A percentile compares a stretch with the other conserved stretches of the same genome.
These are phyloP conservation scores for Millerozyma acaciae DNA, from an alignment of 805 yeast genomes.

Conservation along the genomic window DNA sequence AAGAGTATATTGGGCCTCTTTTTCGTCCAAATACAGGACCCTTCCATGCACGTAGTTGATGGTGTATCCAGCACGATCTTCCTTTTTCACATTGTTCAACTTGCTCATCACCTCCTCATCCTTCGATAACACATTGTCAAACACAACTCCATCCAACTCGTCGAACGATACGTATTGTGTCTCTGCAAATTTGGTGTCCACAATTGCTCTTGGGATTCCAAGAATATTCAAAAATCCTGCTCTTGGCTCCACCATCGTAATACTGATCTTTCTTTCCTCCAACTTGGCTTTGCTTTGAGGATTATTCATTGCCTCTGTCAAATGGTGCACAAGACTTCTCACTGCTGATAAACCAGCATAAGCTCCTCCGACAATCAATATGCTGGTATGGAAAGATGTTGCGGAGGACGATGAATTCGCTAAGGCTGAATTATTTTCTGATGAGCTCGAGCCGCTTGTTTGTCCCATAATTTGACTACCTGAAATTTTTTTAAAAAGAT, in stretches of 20 bases:
- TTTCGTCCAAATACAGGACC: slow-evolving; percentile 22
- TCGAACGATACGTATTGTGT: slow-evolving; percentile 34
- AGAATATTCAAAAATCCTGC: slow-evolving; percentile 37
- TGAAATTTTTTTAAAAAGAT: too few species aligned
- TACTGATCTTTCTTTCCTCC: slow-evolving; percentile 14
- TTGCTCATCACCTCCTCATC: slow-evolving; percentile 16
- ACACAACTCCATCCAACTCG: slow-evolving; percentile 23
- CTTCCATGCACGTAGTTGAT: slow-evolving; percentile 32
- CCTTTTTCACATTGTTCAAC: slow-evolving; percentile 4
- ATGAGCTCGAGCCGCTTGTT: too few species aligned
- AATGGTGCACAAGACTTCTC: slow-evolving; percentile 24
- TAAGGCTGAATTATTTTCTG: too few species aligned
- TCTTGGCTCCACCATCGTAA: slow-evolving; percentile 38
- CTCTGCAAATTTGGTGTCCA: slow-evolving; percentile 35
- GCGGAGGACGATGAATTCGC: too few species aligned
- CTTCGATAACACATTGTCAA: slow-evolving; percentile 25
- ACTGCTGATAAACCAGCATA: slow-evolving; percentile 39
- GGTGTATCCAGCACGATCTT: slow-evolving; percentile 14
- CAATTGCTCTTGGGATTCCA: slow-evolving; percentile 38
- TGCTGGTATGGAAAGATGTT: slow-evolving; percentile 23
- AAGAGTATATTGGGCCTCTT: slow-evolving; percentile 24
- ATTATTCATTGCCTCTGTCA: slow-evolving; percentile 10
- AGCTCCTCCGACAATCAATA: slow-evolving; percentile 40
- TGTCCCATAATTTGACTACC: too few species aligned
- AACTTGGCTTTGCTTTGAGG: not conserved